phyloP scores from a whole-genome alignment of 139 green algal genomes.

The Chlorella sp. region DNA sequence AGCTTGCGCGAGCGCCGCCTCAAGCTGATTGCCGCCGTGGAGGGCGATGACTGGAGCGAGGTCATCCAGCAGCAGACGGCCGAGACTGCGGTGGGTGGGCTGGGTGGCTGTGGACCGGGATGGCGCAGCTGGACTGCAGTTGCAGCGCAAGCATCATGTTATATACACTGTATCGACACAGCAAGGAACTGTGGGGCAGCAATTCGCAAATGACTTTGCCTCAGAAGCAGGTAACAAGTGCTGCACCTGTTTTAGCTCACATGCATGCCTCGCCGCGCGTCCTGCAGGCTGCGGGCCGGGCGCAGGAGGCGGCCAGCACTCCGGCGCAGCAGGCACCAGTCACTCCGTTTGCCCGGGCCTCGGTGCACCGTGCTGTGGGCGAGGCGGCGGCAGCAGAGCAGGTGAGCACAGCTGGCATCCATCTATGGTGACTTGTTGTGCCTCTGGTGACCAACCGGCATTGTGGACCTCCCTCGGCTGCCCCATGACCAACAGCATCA shows the following conservation, averaged over 20 bases:
- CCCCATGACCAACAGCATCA: too few relatives aligned
- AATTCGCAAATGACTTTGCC: too few relatives aligned
- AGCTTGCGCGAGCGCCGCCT: constrained; percentile 40
- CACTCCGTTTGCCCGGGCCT: constrained; percentile 77
- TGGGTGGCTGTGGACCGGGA: background rate
- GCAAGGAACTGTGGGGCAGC: too few relatives aligned
- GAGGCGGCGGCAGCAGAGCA: constrained; percentile 12
- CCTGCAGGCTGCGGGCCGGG: background rate
- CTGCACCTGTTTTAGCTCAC: too few relatives aligned
- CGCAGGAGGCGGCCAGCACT: background rate
- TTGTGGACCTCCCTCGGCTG: too few relatives aligned
- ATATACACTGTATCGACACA: too few relatives aligned
- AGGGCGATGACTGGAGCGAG: constrained; percentile 83
- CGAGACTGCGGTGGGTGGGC: background rate
- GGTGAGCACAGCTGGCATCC: too few relatives aligned
- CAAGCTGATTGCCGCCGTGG: constrained; percentile 68
- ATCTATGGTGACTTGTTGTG: too few relatives aligned
- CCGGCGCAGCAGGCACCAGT: constrained; percentile 43
- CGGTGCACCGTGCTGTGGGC: constrained; percentile 73
- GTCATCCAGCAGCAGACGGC: constrained; percentile 85
- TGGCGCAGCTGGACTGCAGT: background rate
- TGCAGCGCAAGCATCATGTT: too few relatives aligned
- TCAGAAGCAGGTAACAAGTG: too few relatives aligned
- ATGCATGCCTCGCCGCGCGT: too few relatives aligned
- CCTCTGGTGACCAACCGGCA: too few relatives aligned